A percentile compares a stretch with the other conserved stretches of the same genome.
phyloP scores from a whole-genome alignment of 2,329 filamentous ascomycete species.

The Ophidiomyces ophidiicola region DNA sequence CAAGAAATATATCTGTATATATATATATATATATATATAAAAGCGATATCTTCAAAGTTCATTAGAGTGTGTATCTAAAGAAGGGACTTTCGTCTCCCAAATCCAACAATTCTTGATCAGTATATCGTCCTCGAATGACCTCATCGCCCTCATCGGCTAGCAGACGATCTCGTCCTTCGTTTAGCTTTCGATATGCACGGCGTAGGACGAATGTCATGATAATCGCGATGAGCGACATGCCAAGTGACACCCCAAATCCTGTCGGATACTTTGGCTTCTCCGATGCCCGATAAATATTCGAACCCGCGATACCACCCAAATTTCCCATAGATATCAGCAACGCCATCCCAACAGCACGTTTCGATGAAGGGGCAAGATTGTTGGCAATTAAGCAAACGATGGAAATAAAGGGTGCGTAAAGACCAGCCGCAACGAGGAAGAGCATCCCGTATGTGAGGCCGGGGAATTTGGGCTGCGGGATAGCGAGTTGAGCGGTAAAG shows the following conservation, averaged over 20 bases:
- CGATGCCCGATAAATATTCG: constrained; percentile 22
- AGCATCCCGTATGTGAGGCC: constrained; percentile 15
- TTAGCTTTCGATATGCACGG: constrained; percentile 24
- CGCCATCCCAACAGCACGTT: constrained; percentile 34
- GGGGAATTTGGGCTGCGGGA: constrained; percentile 13
- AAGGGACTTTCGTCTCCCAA: constrained; percentile 23
- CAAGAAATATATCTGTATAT: too few relatives aligned
- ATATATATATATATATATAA: too few relatives aligned
- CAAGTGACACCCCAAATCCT: constrained; percentile 26
- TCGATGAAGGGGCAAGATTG: constrained; percentile 30
- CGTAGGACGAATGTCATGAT: constrained; percentile 19
- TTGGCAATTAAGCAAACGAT: constrained; percentile 13
- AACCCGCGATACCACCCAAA: constrained; percentile 28
- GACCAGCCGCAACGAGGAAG: constrained; percentile 13
- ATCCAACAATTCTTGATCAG: constrained; percentile 25
- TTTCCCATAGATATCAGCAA: constrained; percentile 34
- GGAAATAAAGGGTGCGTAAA: constrained; percentile 14
- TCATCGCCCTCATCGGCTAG: constrained; percentile 21
- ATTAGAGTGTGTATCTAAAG: constrained; percentile 25
- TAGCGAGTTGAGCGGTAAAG: constrained; percentile 44
- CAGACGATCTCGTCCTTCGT: constrained; percentile 25
- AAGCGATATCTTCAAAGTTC: not conserved
- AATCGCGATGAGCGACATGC: constrained; percentile 20
- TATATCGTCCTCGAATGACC: constrained; percentile 25
- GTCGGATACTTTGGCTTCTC: constrained; percentile 26